Evolutionary conservation across 129 eudicot genomes (phyloP), one percentile per base, ranked within the genome.

Genomic region (Lactuca sativa): DNA sequence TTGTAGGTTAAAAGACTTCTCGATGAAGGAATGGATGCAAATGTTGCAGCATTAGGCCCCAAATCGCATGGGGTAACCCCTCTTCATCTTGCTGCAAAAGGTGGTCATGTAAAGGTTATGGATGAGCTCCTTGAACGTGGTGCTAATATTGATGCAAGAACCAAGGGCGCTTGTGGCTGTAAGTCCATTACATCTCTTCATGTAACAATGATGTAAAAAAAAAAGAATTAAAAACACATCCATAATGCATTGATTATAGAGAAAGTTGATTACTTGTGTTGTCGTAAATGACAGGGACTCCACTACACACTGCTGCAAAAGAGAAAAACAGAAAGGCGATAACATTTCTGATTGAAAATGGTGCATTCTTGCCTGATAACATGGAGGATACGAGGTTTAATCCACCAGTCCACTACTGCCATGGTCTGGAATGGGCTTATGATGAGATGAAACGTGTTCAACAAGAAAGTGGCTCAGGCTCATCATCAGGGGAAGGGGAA

Each of bases 11-110:
- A 54, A 62, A 77, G 81, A 76, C 81, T 77, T 2, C 81, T 77
- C 43, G 38, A 62, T 5, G 67, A 62, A 62, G 97, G 82, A 73
- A 77, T 77, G 71, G 81, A 77, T 69, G 81, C 81, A 7, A 90
- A 95, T 62, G 91, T 86, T 53, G 81, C 93, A 49, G 97, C 99
- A 4, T 73, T 78, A 73, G 97, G 99, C 25, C 95, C 93, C 59
- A 95, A 90, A 82, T 74, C 95, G 0, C 96, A 80, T 10, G 99
- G 99, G 44, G 80, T 95, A 41, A 95, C 96, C 56, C 99, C 99
- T 63, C 96, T 95, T 52, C 99, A 95, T 82, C 99, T 95, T 82
- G 99, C 99, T 71, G 99, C 99, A 32, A 86, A 95, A 74, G 95
- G 95, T 65, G 99, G 95, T 53, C 96, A 95, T 69, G 66, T 90